These are phyloP conservation scores for Fusarium sp. DNA, from an alignment of 2,329 filamentous ascomycete genomes.

Conservation along the genomic window DNA sequence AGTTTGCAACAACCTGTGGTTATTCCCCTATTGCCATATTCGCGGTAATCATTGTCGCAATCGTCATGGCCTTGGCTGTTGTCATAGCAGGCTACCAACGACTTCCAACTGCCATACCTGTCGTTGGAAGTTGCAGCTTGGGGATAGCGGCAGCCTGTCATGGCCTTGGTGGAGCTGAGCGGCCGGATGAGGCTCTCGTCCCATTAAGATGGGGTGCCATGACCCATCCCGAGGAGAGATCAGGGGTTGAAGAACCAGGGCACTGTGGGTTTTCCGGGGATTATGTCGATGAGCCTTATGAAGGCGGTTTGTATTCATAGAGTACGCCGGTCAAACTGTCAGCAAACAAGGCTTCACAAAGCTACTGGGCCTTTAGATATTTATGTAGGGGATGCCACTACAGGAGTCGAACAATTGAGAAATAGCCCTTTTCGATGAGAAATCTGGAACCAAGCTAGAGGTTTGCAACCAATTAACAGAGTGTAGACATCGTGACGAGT, in stretches of 20 bases:
- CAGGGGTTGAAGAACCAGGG: background rate
- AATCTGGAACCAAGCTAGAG: background rate
- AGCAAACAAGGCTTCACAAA: background rate
- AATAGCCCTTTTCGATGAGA: too few relatives aligned
- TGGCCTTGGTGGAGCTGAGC: background rate
- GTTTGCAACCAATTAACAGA: too few relatives aligned
- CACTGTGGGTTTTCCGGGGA: background rate
- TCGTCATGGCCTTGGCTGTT: background rate
- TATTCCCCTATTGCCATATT: conserved; percentile 17
- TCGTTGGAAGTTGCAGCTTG: conserved; percentile 17
- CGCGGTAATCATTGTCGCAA: background rate
- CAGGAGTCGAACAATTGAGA: too few relatives aligned
- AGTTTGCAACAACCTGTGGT: conserved; percentile 1
- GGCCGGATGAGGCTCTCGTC: background rate
- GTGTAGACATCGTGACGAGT: too few relatives aligned
- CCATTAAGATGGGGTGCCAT: conserved; percentile 16
- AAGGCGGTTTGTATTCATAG: background rate
- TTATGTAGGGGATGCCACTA: too few relatives aligned
- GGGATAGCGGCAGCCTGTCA: conserved; percentile 24
- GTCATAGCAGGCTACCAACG: background rate
- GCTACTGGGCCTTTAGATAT: too few relatives aligned
- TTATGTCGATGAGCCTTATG: background rate
- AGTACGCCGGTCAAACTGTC: background rate
- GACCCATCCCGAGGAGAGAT: background rate
- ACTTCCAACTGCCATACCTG: background rate